Conservation (phyloP, 208 protist species). For the Naegleria fowleri region DNA sequence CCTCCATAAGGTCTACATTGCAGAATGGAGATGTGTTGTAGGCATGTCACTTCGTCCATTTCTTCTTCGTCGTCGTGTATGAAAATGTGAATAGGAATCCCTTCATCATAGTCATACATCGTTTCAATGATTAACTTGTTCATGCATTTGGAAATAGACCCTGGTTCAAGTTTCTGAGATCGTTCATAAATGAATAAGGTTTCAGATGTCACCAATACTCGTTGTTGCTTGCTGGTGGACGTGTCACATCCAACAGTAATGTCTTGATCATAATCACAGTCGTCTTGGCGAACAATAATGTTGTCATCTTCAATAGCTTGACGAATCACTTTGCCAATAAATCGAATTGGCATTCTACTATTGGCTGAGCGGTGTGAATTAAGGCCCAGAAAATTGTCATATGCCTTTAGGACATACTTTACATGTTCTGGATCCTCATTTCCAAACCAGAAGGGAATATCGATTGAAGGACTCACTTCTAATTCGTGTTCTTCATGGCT, state of each 20-base stretch:
- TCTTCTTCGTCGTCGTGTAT: background rate
- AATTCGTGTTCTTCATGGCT: background rate
- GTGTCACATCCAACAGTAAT: background rate
- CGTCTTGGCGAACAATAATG: background rate
- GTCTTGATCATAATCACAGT: background rate
- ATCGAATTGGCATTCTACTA: background rate
- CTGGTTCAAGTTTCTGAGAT: background rate
- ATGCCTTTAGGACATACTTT: background rate
- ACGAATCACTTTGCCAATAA: background rate
- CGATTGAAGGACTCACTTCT: background rate
- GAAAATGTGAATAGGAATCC: background rate
- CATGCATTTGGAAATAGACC: background rate
- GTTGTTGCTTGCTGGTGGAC: background rate
- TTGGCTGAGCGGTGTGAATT: background rate
- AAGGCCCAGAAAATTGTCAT: background rate
- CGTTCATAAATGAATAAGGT: background rate
- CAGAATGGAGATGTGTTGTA: background rate
- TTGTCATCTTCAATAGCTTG: background rate
- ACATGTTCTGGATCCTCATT: background rate
- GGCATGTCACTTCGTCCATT: background rate
- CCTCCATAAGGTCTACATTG: background rate
- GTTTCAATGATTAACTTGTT: background rate
- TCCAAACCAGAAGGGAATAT: background rate
- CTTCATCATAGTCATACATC: background rate
- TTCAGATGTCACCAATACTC: background rate